phyloP scores from a whole-genome alignment of 2,329 filamentous ascomycete species.

The Colletotrichum scovillei region DNA sequence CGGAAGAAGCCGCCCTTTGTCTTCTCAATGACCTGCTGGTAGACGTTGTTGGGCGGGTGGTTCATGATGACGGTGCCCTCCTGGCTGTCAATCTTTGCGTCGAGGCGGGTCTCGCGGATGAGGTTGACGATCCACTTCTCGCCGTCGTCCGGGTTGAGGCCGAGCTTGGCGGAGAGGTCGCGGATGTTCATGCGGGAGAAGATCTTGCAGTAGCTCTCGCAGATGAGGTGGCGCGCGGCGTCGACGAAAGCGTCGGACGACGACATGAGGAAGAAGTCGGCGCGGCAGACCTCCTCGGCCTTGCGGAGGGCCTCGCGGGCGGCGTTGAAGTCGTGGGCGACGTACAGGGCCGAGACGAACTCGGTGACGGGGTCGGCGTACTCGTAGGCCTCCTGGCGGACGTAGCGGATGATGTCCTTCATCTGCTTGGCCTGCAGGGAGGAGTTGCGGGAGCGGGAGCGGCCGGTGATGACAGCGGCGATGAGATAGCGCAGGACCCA shows the following conservation, averaged over 20 bases:
- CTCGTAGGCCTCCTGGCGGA: constrained; percentile 97
- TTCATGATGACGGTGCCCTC: constrained; percentile 99
- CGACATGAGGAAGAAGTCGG: constrained; percentile 94
- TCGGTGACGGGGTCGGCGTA: constrained; percentile 96
- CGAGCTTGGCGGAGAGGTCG: constrained; percentile 92
- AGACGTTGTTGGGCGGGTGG: constrained; percentile 97
- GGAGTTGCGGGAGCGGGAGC: constrained; percentile 82
- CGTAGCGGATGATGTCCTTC: constrained; percentile 95
- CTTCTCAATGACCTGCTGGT: constrained; percentile 99
- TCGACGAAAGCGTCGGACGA: constrained; percentile 92
- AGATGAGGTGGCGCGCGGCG: constrained; percentile 94
- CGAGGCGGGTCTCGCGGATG: constrained; percentile 95
- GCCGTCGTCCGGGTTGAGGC: constrained; percentile 91
- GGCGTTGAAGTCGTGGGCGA: constrained; percentile 90
- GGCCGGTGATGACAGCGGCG: constrained; percentile 94
- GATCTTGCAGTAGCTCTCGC: constrained; percentile 99
- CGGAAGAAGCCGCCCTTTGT: constrained; percentile 99
- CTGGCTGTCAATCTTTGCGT: constrained; percentile 99
- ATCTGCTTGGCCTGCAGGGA: constrained; percentile 96
- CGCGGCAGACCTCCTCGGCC: constrained; percentile 90
- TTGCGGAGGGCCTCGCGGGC: constrained; percentile 87
- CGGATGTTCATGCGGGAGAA: constrained; percentile 98
- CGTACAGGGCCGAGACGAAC: constrained; percentile 95
- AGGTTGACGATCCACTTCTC: constrained; percentile 99
- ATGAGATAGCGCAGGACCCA: constrained; percentile 96